Conservation (phyloP, 768 basidiomycete genomes). For the Boletus pseudopeckii region DNA sequence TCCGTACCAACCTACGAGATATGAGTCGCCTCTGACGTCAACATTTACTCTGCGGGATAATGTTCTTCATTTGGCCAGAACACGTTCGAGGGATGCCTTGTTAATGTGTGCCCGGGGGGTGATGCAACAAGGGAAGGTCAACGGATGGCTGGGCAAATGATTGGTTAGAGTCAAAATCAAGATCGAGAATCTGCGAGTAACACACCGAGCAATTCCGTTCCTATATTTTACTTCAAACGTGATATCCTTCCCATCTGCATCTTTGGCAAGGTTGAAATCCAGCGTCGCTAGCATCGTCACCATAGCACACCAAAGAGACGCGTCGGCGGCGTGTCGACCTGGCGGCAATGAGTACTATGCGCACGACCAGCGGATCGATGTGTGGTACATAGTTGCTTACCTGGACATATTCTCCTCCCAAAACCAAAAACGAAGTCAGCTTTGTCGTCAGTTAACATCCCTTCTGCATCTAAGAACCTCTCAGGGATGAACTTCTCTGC, state of each 20-base stretch:
- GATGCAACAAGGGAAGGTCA: conserved; percentile 17
- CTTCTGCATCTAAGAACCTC: conserved; percentile 7
- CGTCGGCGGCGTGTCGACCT: conserved; percentile 9
- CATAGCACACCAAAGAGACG: conserved; percentile 8
- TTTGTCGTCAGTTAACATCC: conserved; percentile 8
- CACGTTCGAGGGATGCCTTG: conserved; percentile 6
- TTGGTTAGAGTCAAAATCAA: neutral
- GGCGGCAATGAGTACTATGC: too few relatives aligned
- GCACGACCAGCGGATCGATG: too few relatives aligned
- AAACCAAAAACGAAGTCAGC: conserved; percentile 15
- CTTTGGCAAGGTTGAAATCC: conserved; percentile 13
- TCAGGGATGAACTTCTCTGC: conserved; percentile 15
- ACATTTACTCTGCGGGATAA: neutral
- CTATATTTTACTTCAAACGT: conserved; percentile 1
- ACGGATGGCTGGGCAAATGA: neutral
- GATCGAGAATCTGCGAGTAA: neutral
- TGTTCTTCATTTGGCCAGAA: neutral
- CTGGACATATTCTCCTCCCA: conserved; percentile 15
- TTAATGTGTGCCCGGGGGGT: conserved; percentile 5
- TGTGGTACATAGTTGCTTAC: too few relatives aligned
- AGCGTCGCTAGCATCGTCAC: conserved; percentile 22
- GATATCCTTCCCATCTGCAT: conserved; percentile 3
- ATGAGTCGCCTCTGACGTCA: neutral
- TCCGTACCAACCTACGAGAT: neutral
- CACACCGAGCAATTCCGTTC: conserved; percentile 8